Percentiles rank a stretch among this genome's conserved stretches.
phyloP scores from a whole-genome alignment of 768 basidiomycete species.

The Hysterangium stoloniferum region DNA sequence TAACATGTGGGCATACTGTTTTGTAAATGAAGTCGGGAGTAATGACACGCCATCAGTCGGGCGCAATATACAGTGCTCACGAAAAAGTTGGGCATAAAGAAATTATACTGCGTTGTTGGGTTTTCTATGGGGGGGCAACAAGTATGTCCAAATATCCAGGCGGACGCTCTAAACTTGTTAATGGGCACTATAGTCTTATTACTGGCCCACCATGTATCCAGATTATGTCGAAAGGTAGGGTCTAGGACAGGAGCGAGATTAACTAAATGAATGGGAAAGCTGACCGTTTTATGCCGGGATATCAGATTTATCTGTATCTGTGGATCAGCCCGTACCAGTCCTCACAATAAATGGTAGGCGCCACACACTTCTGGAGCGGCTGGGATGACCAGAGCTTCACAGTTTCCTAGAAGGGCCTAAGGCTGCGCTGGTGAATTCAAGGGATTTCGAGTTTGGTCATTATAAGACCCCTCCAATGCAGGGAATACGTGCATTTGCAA shows the following conservation, averaged over 20 bases:
- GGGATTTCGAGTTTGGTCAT: slow-evolving; percentile 47
- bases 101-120: slow-evolving; percentile 41
- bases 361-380: not conserved
- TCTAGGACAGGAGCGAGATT: not conserved
- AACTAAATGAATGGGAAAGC: too few species aligned
- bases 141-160: slow-evolving; percentile 17
- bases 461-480: slow-evolving; percentile 39
- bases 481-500: slow-evolving; percentile 48
- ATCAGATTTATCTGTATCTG: slow-evolving; percentile 44
- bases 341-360: slow-evolving; percentile 45
- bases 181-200: slow-evolving; percentile 36
- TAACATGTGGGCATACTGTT: slow-evolving; percentile 34
- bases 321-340: slow-evolving; percentile 48
- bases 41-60: slow-evolving; percentile 26
- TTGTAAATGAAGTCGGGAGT: not conserved
- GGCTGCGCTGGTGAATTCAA: slow-evolving; percentile 43
- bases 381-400: not conserved
- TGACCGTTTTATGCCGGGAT: not conserved
- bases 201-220: slow-evolving; percentile 50
- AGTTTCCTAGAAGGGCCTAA: slow-evolving; percentile 57
- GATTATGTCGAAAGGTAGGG: slow-evolving; percentile 42
- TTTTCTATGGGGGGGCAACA: slow-evolving; percentile 58
- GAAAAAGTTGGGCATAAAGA: slow-evolving; percentile 36
- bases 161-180: too few species aligned
- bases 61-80: slow-evolving; percentile 49